Evolutionary conservation across 371 early-diverging fungal species (phyloP).

Genomic region (Lichtheimia corymbifera): DNA sequence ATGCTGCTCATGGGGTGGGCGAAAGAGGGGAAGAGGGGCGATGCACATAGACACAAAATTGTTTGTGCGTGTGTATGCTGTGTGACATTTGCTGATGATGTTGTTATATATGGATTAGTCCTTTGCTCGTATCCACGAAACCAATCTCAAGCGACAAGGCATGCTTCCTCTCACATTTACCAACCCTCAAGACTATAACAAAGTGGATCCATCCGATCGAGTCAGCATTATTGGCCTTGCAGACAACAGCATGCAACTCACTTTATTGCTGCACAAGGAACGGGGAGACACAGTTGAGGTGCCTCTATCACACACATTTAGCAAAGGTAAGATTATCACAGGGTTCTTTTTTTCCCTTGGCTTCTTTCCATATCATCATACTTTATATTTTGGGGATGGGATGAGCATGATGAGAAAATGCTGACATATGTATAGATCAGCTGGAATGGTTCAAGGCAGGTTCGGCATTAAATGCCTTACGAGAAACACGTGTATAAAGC

Average conservation of each 20-base stretch:
- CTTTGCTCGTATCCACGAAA: conserved; percentile 99
- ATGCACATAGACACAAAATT: no score
- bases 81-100: no score
- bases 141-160: conserved; percentile 98
- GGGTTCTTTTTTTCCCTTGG: no score
- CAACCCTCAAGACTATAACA: conserved; percentile 86
- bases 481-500: conserved; percentile 22
- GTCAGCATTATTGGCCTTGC: conserved; percentile 78
- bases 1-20: no score
- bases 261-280: conserved; percentile 66
- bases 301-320: conserved; percentile 93
- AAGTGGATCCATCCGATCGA: conserved; percentile 71
- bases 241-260: conserved; percentile 71
- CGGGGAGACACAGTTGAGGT: conserved; percentile 79
- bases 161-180: conserved; percentile 91
- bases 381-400: no score
- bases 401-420: no score
- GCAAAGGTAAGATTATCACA: conserved; percentile 68
- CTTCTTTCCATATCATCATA: no score
- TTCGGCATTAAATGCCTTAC: conserved; percentile 85
- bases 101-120: conserved; percentile 35
- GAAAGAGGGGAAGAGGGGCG: no score
- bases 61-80: no score
- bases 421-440: no score
- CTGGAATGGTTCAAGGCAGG: conserved; percentile 94